A percentile compares a stretch with the other conserved stretches of the same genome.
Conservation (phyloP, 805 yeast species). For the Isabelozyma heimii region DNA sequence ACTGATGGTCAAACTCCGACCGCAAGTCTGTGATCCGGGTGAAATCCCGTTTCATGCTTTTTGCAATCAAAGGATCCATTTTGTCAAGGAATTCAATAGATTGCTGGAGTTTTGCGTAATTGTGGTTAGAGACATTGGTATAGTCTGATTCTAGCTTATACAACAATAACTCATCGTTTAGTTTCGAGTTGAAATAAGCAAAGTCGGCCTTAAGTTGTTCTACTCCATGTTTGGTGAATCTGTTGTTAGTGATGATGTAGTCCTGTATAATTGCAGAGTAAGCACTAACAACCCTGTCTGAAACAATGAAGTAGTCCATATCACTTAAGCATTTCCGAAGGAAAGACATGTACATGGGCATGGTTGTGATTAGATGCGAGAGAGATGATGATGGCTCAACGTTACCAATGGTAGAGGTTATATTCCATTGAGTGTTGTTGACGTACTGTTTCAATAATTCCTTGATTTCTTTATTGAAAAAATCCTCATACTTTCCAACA, state of each 20-base stretch:
- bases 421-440: constrained; percentile 34
- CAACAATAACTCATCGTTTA: constrained; percentile 18
- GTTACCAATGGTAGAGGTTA: constrained; percentile 4
- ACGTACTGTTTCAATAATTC: constrained; percentile 33
- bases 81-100: constrained; percentile 25
- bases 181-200: constrained; percentile 12
- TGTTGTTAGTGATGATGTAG: constrained; percentile 38
- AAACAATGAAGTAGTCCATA: constrained; percentile 28
- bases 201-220: constrained; percentile 32
- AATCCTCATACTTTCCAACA: constrained; percentile 21
- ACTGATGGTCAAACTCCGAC: constrained; percentile 13
- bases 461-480: constrained; percentile 32
- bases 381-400: constrained; percentile 20
- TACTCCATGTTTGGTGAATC: constrained; percentile 29
- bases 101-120: constrained; percentile 23
- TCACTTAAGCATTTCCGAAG: constrained; percentile 20
- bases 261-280: constrained; percentile 29
- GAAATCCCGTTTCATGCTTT: constrained; percentile 11
- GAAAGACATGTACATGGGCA: constrained; percentile 24
- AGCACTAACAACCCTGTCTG: constrained; percentile 24
- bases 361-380: constrained; percentile 14
- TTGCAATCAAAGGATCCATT: constrained; percentile 21
- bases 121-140: constrained; percentile 21
- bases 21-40: constrained; percentile 15
- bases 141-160: constrained; percentile 2